Base-by-base conservation (phyloP, 176 grass and related monocot genomes). In the Cenchrus americanus region DNA sequence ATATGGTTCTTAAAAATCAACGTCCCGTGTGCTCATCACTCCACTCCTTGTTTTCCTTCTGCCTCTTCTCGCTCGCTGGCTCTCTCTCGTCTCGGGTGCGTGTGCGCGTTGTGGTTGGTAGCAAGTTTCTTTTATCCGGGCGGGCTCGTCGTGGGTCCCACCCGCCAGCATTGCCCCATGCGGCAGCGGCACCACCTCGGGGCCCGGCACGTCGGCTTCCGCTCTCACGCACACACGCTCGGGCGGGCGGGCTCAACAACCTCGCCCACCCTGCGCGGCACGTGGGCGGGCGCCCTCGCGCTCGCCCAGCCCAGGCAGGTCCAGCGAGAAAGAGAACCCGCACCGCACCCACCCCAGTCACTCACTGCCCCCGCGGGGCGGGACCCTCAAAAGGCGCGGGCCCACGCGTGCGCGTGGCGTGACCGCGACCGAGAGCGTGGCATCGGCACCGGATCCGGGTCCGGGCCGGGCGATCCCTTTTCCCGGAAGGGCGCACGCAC, bases 221-320 rank as follows among this genome's bases (percentile, higher is more conserved):
- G 41, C 15, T 14, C 69, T 30, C 27, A 30, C 27, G 27, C n/a
- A n/a, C n/a, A n/a, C n/a, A n/a, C n/a, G n/a, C n/a, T n/a, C n/a
- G n/a, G n/a, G n/a, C n/a, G n/a, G n/a, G n/a, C n/a, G n/a, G n/a
- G n/a, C n/a, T n/a, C n/a, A n/a, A n/a, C n/a, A n/a, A 1, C 12
- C n/a, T 0, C 78, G 60, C 10, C 62, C 62, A 30, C 62, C 59
- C 23, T 62, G 43, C 27, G 55, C 76, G 44, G 75, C 76, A 79
- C 84, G 75, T 79, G 54, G 18, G 53, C 5, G 14, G 6, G 83
- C n/a, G 83, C n/a, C 13, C 57, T 8, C 66, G 27, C 7, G 3
- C n/a, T 14, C 32, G 7, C 34, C 17, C 65, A 30, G 27, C 27
- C 27, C 27, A 30, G 27, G 27, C 27, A 30, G 27, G 27, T 30